Evolutionary conservation across 2,329 filamentous ascomycete genomes (phyloP).

Genomic region (Mycogone perniciosa): DNA sequence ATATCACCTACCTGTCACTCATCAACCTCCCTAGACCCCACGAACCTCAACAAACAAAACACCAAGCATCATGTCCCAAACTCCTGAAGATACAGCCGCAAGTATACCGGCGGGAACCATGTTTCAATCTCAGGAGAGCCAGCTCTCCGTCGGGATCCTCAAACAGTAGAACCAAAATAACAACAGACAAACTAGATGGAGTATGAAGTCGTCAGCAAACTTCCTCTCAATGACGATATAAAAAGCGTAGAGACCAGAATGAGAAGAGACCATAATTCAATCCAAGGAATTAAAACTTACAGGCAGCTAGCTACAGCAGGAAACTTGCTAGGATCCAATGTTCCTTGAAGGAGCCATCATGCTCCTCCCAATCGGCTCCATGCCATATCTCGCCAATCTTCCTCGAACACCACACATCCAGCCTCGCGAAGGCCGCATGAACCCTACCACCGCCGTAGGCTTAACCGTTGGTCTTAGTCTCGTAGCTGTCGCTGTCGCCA

Average conservation of each 20-base stretch:
- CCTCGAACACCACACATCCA: not conserved
- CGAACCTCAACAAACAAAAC: no score
- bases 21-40: no score
- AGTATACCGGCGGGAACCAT: no score
- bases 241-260: not conserved
- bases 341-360: not conserved
- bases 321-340: not conserved
- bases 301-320: not conserved
- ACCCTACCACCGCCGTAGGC: slow-evolving; percentile 2
- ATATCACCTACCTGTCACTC: no score
- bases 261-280: no score
- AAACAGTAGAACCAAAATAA: not conserved
- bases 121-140: no score
- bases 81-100: no score
- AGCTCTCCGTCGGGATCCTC: not conserved
- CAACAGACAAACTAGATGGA: not conserved
- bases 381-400: slow-evolving; percentile 3
- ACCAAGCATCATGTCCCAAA: no score
- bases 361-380: slow-evolving; percentile 4
- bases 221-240: not conserved
- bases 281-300: no score
- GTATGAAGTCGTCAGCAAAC: not conserved
- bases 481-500: not conserved
- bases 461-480: slow-evolving; percentile 5
- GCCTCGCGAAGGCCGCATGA: slow-evolving; percentile 1